Percentiles rank a stretch among this genome's conserved stretches.
Conservation (phyloP, 768 basidiomycete species). For the Mycena olivaceomarginata region DNA sequence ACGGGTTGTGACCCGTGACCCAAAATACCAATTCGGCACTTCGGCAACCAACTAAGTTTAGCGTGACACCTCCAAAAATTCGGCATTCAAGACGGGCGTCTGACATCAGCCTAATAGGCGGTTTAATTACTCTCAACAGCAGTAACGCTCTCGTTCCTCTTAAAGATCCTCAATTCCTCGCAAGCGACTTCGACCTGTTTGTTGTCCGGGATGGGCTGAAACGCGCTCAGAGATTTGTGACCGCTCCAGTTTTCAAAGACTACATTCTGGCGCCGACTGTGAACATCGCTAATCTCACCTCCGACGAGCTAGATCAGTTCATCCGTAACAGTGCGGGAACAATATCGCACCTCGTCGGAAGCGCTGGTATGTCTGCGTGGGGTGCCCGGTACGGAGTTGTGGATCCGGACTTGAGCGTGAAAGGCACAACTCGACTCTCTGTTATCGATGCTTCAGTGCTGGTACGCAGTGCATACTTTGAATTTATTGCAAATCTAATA, state of each 20-base stretch:
- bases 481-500: neutral
- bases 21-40: too few species aligned
- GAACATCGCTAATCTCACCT: conserved; percentile 5
- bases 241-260: conserved; percentile 5
- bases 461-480: neutral
- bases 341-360: conserved; percentile 8
- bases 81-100: too few species aligned
- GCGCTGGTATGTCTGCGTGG: conserved; percentile 6
- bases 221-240: conserved; percentile 11
- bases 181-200: conserved; percentile 9
- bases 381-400: conserved; percentile 11
- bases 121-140: conserved; percentile 15
- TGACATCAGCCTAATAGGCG: neutral
- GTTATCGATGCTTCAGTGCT: conserved; percentile 16
- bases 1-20: too few species aligned
- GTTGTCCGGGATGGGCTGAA: conserved; percentile 1
- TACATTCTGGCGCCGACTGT: conserved; percentile 12
- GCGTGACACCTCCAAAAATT: too few species aligned
- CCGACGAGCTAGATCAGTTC: conserved; percentile 1
- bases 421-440: neutral
- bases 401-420: conserved; percentile 5
- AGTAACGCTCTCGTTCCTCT: conserved; percentile 11
- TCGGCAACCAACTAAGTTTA: too few species aligned
- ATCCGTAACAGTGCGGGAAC: conserved; percentile 5
- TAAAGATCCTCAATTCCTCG: neutral